phyloP scores from a whole-genome alignment of 78 protist genomes.

The Guillardia theta region DNA sequence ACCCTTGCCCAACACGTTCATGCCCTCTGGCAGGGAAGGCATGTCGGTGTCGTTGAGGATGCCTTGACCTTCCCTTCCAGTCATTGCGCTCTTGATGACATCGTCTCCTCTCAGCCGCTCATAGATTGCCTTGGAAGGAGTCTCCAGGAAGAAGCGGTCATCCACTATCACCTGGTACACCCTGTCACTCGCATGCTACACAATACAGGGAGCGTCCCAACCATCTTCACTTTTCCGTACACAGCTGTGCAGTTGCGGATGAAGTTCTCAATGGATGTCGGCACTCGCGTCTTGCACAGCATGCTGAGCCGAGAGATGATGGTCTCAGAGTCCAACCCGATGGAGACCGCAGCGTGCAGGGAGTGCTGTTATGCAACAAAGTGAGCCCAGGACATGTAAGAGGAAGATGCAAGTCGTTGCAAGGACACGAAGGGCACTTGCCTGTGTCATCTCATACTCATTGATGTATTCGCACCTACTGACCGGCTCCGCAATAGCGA shows the following conservation, averaged over 20 bases:
- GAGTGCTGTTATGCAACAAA: too few species aligned
- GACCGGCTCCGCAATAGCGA: slow-evolving; percentile 77
- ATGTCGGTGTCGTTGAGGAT: neutral
- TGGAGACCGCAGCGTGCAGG: slow-evolving; percentile 90
- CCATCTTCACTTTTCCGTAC: slow-evolving; percentile 78
- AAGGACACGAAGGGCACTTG: too few species aligned
- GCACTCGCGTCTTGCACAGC: slow-evolving; percentile 69
- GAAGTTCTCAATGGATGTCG: slow-evolving; percentile 41
- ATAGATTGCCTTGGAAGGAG: slow-evolving; percentile 57
- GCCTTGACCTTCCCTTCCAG: neutral
- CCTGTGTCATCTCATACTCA: slow-evolving; percentile 11
- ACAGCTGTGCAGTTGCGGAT: slow-evolving; percentile 62
- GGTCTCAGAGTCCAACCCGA: slow-evolving; percentile 79
- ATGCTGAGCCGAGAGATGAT: slow-evolving; percentile 58
- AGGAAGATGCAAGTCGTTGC: neutral
- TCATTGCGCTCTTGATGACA: slow-evolving; percentile 45
- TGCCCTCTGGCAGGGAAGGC: neutral
- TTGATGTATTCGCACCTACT: slow-evolving; percentile 51
- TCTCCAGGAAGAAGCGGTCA: neutral
- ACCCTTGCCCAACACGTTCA: neutral
- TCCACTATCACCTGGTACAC: neutral
- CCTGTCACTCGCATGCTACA: neutral
- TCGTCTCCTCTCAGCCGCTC: slow-evolving; percentile 61
- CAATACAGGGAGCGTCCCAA: neutral
- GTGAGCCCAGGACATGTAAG: too few species aligned